phyloP scores from a whole-genome alignment of 2,329 filamentous ascomycete genomes.

The Mycosphaerella sp. region DNA sequence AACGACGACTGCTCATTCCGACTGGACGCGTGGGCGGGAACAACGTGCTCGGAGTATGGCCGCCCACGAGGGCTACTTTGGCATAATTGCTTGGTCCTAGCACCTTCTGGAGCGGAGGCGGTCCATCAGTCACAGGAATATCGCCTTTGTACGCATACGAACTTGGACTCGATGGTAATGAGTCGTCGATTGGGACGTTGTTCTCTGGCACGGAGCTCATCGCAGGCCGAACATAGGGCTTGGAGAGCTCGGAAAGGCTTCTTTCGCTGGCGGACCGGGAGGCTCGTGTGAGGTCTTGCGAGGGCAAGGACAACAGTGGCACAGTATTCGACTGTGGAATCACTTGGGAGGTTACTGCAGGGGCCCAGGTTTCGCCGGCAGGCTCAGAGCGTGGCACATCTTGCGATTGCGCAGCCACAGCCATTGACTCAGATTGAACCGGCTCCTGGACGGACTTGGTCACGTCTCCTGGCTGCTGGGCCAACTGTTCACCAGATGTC shows the following conservation, averaged over 20 bases:
- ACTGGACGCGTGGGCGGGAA: conserved; percentile 4
- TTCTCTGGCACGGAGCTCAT: conserved; percentile 28
- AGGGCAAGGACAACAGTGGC: not conserved
- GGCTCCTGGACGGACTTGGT: not conserved
- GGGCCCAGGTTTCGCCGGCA: not conserved
- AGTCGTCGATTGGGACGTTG: conserved; percentile 17
- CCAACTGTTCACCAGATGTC: not conserved
- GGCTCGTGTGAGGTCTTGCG: conserved; percentile 3
- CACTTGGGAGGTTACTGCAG: not conserved
- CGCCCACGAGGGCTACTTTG: conserved; percentile 8
- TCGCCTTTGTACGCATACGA: conserved; percentile 28
- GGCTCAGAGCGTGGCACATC: not conserved
- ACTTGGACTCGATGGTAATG: conserved; percentile 11
- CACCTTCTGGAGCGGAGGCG: too few species aligned
- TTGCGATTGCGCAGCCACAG: not conserved
- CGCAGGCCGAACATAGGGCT: conserved; percentile 20
- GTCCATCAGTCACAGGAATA: conserved; percentile 20
- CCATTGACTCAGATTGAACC: not conserved
- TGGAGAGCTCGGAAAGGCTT: conserved; percentile 21
- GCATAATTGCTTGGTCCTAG: conserved; percentile 5
- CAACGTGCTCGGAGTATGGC: conserved; percentile 9
- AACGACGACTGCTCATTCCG: conserved; percentile 10
- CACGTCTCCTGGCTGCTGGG: not conserved
- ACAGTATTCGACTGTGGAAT: not conserved
- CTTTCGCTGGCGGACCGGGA: conserved; percentile 19